These are phyloP conservation scores for Bocquillonia castaneifolia DNA, from an alignment of 441 rosid genomes.

Conservation along the genomic window DNA sequence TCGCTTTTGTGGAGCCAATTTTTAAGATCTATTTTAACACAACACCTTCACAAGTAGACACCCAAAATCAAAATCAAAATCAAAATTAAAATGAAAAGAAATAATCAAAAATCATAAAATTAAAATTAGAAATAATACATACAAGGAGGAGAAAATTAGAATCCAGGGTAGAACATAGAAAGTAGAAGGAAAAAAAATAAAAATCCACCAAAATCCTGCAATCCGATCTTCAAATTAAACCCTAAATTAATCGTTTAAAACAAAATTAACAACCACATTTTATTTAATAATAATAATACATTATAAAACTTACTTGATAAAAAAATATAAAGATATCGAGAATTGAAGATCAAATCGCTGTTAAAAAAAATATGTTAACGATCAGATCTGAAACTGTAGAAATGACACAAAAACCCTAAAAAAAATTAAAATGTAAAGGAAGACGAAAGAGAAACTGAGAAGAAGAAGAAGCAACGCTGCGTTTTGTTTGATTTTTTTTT, in stretches of 20 bases:
- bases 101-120: not conserved
- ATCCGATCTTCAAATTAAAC: constrained; percentile 10
- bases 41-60: constrained; percentile 35
- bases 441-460: not conserved
- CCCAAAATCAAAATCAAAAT: not conserved
- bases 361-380: constrained; percentile 9
- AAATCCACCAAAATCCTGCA: constrained; percentile 27
- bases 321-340: constrained; percentile 24
- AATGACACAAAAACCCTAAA: constrained; percentile 26
- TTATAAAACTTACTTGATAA: constrained; percentile 23
- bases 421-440: not conserved
- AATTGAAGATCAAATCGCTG: constrained; percentile 32
- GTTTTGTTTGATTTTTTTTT: not conserved
- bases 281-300: not conserved
- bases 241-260: not conserved
- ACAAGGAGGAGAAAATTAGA: constrained; percentile 43
- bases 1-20: constrained; percentile 99
- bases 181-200: constrained; percentile 18
- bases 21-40: constrained; percentile 62
- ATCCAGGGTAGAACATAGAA: constrained; percentile 46
- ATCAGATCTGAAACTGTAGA: constrained; percentile 40
- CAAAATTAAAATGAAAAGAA: not conserved
- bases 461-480: not conserved
- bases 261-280: constrained; percentile 13
- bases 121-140: constrained; percentile 23